Base-by-base conservation (phyloP, 495 filamentous ascomycete genomes). In the Penicillium mononematosum region DNA sequence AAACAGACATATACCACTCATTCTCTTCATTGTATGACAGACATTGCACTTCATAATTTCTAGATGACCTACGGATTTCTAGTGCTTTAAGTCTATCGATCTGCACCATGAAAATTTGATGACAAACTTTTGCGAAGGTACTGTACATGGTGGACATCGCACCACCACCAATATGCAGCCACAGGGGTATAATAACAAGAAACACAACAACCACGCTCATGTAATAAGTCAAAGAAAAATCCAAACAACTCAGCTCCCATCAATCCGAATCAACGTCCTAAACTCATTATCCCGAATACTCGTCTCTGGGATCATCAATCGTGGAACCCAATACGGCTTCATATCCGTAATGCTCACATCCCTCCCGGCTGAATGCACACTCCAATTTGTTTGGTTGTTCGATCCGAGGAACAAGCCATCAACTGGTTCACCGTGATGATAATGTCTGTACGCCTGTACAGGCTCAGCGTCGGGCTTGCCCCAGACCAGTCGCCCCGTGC, bases 401-500 rank as follows among this genome's bases (percentile, higher is more conserved):
- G 60, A 59, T 19, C 60, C 60, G 2, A 63, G 38, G 17, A 63
- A 47, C 9, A 63, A 20, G 0, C 48, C 56, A 0, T 44, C 16
- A 0, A 31, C 19, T 5, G 36, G 43, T 8, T 6, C 19, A 2
- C 57, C 43, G 5, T 12, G 32, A 1, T 44, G 19, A 11, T 55
- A 56, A 14, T 56, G 56, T 8, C 48, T 52, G 31, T 63, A 63
- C 8, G 29, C 56, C 43, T 59, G 56, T 8, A 63, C 24, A 1
- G 44, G 31, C n/a, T 53, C 44, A 3, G 43, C 8, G 4, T 58
- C 24, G 1, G 36, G 36, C 3, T 51, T 41, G 14, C 60, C 60
- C 60, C 60, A 63, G 47, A 56, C 60, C 27, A 63, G 51, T 17
- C 58, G 51, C 7, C 52, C 48, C 0, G 60, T 59, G 25, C 29